Evolutionary conservation across 345 rosid genomes (phyloP).

Genomic region (Lumnitzera racemosa): DNA sequence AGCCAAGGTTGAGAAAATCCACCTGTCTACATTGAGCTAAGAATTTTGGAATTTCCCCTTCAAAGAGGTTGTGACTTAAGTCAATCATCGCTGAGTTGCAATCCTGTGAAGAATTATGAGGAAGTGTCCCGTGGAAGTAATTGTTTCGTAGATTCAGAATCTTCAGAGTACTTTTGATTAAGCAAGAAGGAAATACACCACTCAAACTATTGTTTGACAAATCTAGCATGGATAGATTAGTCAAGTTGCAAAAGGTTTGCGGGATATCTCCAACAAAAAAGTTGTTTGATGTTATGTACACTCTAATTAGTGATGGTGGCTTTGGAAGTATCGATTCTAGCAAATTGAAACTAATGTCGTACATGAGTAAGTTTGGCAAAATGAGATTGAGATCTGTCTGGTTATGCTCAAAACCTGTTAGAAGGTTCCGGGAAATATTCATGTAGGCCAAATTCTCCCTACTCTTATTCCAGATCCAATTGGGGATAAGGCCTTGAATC

Average conservation of each 20-base stretch:
- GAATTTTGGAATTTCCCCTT: not conserved
- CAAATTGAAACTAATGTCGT: not conserved
- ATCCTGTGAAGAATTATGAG: not conserved
- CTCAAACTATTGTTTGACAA: not conserved
- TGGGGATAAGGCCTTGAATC: not conserved
- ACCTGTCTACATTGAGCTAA: not conserved
- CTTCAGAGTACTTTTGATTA: not conserved
- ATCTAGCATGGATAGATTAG: not conserved
- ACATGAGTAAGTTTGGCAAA: not conserved
- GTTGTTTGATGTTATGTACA: not conserved
- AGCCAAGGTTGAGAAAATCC: not conserved
- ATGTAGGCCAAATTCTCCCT: slow-evolving; percentile 1
- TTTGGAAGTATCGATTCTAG: not conserved
- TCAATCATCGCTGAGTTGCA: not conserved
- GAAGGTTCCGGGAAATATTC: not conserved
- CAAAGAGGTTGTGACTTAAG: not conserved
- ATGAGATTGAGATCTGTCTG: not conserved
- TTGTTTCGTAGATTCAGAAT: not conserved
- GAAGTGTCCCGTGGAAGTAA: not conserved
- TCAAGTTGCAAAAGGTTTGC: not conserved
- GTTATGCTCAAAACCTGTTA: not conserved
- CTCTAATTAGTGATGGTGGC: not conserved
- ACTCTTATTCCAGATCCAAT: not conserved
- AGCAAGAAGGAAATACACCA: not conserved
- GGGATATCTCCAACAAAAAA: not conserved